Conservation (phyloP, 371 early-diverging fungal genomes). For the Rozella allomycis region DNA sequence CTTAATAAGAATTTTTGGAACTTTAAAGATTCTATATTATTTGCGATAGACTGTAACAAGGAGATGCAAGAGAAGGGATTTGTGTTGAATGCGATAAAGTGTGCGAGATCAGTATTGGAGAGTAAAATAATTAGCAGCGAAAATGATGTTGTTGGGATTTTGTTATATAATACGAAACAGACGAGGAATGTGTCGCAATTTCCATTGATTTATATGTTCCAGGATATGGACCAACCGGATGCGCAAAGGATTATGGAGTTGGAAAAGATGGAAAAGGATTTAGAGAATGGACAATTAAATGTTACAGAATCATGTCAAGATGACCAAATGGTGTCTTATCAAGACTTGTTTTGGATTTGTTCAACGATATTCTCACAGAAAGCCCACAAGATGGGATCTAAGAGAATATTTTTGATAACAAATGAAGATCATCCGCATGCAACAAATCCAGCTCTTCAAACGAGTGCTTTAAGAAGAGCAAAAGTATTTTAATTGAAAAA, state of each 20-base stretch:
- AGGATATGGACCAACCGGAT: conserved; percentile 36
- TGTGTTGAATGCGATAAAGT: conserved; percentile 14
- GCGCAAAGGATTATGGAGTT: conserved; percentile 33
- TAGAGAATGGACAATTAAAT: too few relatives aligned
- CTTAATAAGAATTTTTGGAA: too few relatives aligned
- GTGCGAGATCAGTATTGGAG: conserved; percentile 20
- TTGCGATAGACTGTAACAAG: too few relatives aligned
- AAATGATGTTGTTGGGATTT: conserved; percentile 32
- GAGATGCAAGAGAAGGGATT: too few relatives aligned
- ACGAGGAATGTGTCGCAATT: conserved; percentile 21
- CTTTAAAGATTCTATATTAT: too few relatives aligned
- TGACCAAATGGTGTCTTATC: too few relatives aligned
- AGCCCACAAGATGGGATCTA: conserved; percentile 23
- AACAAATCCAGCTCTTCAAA: conserved; percentile 15
- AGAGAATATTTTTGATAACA: conserved; percentile 43
- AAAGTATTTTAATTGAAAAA: conserved; percentile 4
- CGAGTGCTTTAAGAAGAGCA: conserved; percentile 32
- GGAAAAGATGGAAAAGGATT: conserved; percentile 30
- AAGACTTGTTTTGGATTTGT: conserved; percentile 39
- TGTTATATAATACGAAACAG: conserved; percentile 31
- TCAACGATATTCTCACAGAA: conserved; percentile 29
- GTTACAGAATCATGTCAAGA: too few relatives aligned
- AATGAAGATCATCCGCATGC: conserved; percentile 37
- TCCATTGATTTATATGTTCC: conserved; percentile 32
- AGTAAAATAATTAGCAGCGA: conserved; percentile 32